A percentile compares a stretch with the other conserved stretches of the same genome.
phyloP scores from a whole-genome alignment of 257 asterid species.

The Fraxinus americana region DNA sequence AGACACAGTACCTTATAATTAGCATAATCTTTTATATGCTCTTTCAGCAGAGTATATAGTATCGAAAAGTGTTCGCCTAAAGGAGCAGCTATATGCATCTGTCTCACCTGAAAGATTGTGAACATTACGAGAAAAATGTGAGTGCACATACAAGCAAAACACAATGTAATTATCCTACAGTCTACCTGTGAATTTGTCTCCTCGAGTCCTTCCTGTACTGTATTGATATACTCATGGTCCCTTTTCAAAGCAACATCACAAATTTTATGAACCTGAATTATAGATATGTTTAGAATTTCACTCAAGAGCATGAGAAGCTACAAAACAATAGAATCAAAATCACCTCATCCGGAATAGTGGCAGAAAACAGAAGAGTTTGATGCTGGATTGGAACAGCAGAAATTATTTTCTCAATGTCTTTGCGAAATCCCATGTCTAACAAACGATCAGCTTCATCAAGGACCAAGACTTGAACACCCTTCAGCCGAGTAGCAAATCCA shows the following conservation, averaged over 20 bases:
- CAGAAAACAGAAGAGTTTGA: conserved; percentile 95
- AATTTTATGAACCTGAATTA: conserved; percentile 79
- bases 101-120: conserved; percentile 65
- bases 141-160: neutral
- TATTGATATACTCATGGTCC: conserved; percentile 87
- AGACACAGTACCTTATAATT: conserved; percentile 67
- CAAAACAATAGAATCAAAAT: conserved; percentile 20
- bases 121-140: conserved; percentile 11
- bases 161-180: conserved; percentile 3
- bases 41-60: conserved; percentile 72
- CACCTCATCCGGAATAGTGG: conserved; percentile 93
- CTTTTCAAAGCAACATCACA: conserved; percentile 87
- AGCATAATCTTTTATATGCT: conserved; percentile 82
- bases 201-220: conserved; percentile 90
- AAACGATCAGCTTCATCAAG: conserved; percentile 98
- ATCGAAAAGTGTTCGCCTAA: conserved; percentile 73
- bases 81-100: conserved; percentile 78
- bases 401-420: conserved; percentile 80
- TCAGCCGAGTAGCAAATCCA: conserved; percentile 93
- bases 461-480: conserved; percentile 90
- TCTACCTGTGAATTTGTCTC: conserved; percentile 91
- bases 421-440: conserved; percentile 97
- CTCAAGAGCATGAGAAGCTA: neutral
- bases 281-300: conserved; percentile 21
- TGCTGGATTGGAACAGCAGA: conserved; percentile 94